phyloP scores from a whole-genome alignment of 2,329 filamentous ascomycete species.

The Fusarium sp. region DNA sequence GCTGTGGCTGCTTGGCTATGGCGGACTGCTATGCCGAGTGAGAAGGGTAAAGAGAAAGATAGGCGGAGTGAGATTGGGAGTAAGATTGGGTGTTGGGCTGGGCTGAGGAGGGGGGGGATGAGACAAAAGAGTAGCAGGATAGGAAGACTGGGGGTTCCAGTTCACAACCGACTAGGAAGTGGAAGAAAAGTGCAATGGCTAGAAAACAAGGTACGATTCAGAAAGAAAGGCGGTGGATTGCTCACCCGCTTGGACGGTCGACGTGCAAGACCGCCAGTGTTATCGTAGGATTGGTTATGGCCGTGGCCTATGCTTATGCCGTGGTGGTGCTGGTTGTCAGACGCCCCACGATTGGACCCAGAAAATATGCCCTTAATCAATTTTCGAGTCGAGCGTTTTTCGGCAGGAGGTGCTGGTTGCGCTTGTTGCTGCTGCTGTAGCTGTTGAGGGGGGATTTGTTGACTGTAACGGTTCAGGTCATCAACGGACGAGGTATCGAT shows the following conservation, averaged over 20 bases:
- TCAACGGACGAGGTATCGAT: constrained; percentile 60
- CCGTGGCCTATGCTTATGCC: constrained; percentile 51
- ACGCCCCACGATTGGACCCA: constrained; percentile 55
- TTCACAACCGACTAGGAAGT: constrained; percentile 30
- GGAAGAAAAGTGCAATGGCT: constrained; percentile 17
- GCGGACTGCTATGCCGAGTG: constrained; percentile 27
- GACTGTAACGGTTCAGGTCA: constrained; percentile 54
- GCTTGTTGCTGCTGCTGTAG: constrained; percentile 56
- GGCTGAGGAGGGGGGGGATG: constrained; percentile 32
- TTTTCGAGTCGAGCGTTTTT: constrained; percentile 68
- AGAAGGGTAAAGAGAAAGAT: constrained; percentile 17
- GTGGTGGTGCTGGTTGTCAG: constrained; percentile 50
- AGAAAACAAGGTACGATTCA: constrained; percentile 57
- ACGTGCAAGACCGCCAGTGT: constrained; percentile 64
- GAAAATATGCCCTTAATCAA: constrained; percentile 70
- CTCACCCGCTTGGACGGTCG: constrained; percentile 72
- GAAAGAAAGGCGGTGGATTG: constrained; percentile 61
- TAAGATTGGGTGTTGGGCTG: constrained; percentile 33
- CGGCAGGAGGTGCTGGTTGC: constrained; percentile 50
- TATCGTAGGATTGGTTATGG: constrained; percentile 61
- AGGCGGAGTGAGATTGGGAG: constrained; percentile 34
- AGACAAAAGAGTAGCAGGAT: constrained; percentile 20
- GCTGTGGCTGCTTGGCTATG: constrained; percentile 41
- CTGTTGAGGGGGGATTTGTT: constrained; percentile 47
- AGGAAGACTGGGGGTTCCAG: constrained; percentile 29